Evolutionary conservation across 371 early-diverging fungal genomes (phyloP).

Genomic region (Mortierella sp.): DNA sequence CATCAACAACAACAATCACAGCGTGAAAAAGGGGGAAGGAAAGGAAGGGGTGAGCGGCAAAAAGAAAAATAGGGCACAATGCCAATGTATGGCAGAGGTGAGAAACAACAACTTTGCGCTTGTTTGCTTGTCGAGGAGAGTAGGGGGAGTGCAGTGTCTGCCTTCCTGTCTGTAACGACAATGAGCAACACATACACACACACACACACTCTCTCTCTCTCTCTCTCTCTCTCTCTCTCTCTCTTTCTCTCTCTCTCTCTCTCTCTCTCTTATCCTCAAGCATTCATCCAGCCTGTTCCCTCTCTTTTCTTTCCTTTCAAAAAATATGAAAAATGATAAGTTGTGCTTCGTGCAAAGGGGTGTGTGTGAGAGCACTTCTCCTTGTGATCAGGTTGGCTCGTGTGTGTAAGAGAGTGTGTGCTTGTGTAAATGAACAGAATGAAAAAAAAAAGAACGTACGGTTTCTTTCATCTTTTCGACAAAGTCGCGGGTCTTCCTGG

Average conservation of each 20-base stretch:
- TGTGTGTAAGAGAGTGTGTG: background rate
- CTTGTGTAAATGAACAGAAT: background rate
- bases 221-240: background rate
- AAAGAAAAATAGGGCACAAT: background rate
- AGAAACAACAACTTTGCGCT: background rate
- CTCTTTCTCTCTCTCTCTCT: background rate
- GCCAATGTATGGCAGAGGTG: constrained; percentile 18
- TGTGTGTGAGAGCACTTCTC: background rate
- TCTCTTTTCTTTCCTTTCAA: background rate
- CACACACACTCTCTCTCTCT: background rate
- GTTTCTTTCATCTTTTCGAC: constrained; percentile 74
- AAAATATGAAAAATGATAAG: constrained; percentile 1
- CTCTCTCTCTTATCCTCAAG: background rate
- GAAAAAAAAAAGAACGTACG: constrained; percentile 36
- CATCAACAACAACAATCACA: background rate
- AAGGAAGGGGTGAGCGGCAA: background rate
- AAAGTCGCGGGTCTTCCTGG: constrained; percentile 69
- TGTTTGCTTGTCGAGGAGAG: background rate
- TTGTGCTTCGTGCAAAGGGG: background rate
- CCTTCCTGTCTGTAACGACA: background rate
- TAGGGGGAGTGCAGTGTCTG: background rate
- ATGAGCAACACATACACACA: background rate
- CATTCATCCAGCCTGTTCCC: background rate
- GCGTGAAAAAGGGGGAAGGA: background rate
- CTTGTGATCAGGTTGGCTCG: background rate